Evolutionary conservation across 306 rosid genomes (phyloP).

Genomic region (Glycine tomentella): DNA sequence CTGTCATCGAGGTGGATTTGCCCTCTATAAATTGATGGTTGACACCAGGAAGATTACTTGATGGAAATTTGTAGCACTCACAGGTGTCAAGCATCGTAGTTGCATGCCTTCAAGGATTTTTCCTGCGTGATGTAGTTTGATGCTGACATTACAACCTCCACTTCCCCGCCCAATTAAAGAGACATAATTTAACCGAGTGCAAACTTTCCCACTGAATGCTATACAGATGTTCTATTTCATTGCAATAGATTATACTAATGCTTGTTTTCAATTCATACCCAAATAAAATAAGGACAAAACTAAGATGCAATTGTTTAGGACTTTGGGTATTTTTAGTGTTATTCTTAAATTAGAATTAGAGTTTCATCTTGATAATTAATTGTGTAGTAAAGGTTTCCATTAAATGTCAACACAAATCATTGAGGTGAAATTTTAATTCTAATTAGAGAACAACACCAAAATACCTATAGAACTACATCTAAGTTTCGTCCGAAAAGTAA

Average conservation of each 20-base stretch:
- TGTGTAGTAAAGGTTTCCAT: too few species aligned
- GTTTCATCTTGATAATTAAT: too few species aligned
- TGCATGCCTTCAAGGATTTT: conserved; percentile 9
- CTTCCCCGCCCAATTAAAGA: background rate
- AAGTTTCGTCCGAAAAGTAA: too few species aligned
- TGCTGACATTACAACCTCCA: conserved; percentile 28
- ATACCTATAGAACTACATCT: too few species aligned
- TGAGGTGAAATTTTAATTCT: too few species aligned
- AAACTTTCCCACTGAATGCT: conserved; percentile 24
- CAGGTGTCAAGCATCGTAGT: conserved; percentile 16
- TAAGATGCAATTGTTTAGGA: too few species aligned
- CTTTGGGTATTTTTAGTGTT: too few species aligned
- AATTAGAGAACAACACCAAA: too few species aligned
- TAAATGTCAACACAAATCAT: too few species aligned
- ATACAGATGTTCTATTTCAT: conserved; percentile 22
- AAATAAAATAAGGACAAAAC: background rate
- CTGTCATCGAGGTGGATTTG: conserved; percentile 91
- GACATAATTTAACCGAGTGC: background rate
- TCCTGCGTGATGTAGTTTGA: conserved; percentile 1
- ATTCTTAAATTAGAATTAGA: too few species aligned
- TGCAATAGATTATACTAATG: conserved; percentile 15
- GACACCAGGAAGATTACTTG: conserved; percentile 59
- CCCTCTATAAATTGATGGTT: conserved; percentile 80
- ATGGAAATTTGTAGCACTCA: conserved; percentile 40
- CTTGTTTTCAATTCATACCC: conserved; percentile 32